Percentiles rank a stretch among this genome's conserved stretches.
These are phyloP conservation scores for Wickerhamiella australiensis DNA, from an alignment of 805 yeast species.

Conservation along the genomic window DNA sequence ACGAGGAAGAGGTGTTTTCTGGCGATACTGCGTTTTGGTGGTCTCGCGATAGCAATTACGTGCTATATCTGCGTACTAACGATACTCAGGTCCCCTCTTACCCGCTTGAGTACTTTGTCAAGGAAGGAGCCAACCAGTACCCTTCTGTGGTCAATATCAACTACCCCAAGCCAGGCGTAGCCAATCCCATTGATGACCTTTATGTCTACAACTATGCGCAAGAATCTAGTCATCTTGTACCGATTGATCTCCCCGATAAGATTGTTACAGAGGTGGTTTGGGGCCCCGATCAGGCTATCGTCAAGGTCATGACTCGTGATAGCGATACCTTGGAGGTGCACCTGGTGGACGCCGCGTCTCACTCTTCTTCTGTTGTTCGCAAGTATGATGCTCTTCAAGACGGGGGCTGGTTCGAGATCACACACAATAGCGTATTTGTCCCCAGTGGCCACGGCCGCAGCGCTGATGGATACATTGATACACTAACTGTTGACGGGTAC, in stretches of 20 bases:
- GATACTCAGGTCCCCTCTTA: constrained; percentile 64
- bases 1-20: constrained; percentile 77
- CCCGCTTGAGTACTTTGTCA: constrained; percentile 54
- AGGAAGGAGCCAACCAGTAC: constrained; percentile 34
- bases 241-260: constrained; percentile 27
- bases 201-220: constrained; percentile 34
- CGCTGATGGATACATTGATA: constrained; percentile 69
- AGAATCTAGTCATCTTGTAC: constrained; percentile 20
- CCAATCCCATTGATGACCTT: constrained; percentile 56
- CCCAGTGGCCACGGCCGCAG: constrained; percentile 38
- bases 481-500: constrained; percentile 38
- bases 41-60: constrained; percentile 60
- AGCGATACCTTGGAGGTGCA: constrained; percentile 52
- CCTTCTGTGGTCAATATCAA: constrained; percentile 52
- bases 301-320: constrained; percentile 51
- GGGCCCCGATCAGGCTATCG: constrained; percentile 45
- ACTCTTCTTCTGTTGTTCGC: constrained; percentile 32
- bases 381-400: constrained; percentile 34
- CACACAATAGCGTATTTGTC: constrained; percentile 47
- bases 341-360: constrained; percentile 36
- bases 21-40: constrained; percentile 72
- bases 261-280: constrained; percentile 59
- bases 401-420: constrained; percentile 69
- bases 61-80: constrained; percentile 55
- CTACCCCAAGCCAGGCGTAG: constrained; percentile 75